Conservation (phyloP, 345 rosid genomes). For the Heritiera littoralis region DNA sequence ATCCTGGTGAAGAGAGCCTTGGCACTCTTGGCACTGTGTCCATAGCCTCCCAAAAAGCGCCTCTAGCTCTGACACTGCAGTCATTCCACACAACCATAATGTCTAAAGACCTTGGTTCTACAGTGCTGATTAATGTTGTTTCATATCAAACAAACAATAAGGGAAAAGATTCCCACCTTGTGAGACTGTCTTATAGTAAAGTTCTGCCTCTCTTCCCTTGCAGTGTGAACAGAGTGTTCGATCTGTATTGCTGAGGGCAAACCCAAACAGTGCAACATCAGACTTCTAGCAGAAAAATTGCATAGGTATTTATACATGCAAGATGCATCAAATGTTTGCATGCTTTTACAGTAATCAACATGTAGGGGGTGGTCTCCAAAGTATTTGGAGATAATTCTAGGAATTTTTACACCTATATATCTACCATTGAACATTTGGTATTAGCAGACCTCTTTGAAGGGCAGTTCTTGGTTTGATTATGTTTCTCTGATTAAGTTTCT, state of each 20-base stretch:
- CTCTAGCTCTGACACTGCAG: conserved; percentile 82
- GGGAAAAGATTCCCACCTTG: conserved; percentile 52
- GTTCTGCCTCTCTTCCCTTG: conserved; percentile 95
- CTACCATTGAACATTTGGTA: not conserved
- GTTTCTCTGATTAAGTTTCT: not conserved
- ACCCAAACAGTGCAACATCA: conserved; percentile 16
- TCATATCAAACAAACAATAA: not conserved
- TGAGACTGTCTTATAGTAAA: conserved; percentile 84
- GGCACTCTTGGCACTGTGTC: conserved; percentile 99
- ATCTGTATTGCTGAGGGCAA: conserved; percentile 47
- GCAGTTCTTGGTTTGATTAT: too few relatives aligned
- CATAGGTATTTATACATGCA: conserved; percentile 10
- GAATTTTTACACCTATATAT: not conserved
- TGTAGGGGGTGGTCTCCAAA: not conserved
- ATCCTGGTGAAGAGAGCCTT: conserved; percentile 98
- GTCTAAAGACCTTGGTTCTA: not conserved
- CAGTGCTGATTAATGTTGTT: not conserved
- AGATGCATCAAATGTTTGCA: not conserved
- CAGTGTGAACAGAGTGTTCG: conserved; percentile 78
- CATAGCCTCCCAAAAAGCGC: conserved; percentile 80
- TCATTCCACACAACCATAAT: conserved; percentile 23
- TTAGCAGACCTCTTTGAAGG: not conserved
- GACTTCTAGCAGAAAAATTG: not conserved
- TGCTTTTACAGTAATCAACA: not conserved
- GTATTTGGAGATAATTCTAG: conserved; percentile 3